Percentiles rank a stretch among this genome's conserved stretches.
phyloP scores from a whole-genome alignment of 805 yeast species.

The Kuraishia capsulata region DNA sequence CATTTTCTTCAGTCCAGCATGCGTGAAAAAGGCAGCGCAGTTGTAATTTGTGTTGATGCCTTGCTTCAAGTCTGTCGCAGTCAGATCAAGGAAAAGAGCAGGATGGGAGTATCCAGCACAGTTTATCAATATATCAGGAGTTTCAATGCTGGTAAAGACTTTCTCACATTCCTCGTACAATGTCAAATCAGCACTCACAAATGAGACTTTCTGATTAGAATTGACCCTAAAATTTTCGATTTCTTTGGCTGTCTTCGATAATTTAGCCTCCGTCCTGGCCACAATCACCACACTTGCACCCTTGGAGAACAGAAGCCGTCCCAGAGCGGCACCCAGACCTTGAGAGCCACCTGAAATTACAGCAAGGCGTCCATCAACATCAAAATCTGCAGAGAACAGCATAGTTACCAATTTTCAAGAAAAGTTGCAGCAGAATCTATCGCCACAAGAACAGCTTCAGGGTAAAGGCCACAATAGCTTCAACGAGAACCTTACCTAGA shows the following conservation, averaged over 20 bases:
- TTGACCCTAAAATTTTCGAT: conserved; percentile 24
- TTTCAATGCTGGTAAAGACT: conserved; percentile 28
- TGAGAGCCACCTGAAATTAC: conserved; percentile 91
- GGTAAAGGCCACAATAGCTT: too few species aligned
- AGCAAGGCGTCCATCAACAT: conserved; percentile 42
- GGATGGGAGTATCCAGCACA: conserved; percentile 88
- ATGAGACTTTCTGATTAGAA: conserved; percentile 25
- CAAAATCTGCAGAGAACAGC: conserved; percentile 13
- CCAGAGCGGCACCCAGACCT: conserved; percentile 82
- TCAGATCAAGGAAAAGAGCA: conserved; percentile 62
- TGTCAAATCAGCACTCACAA: conserved; percentile 59
- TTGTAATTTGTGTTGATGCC: conserved; percentile 67
- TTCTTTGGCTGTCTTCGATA: conserved; percentile 37
- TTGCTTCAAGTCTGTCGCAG: conserved; percentile 42
- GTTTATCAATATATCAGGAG: conserved; percentile 69
- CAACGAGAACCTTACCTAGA: too few species aligned
- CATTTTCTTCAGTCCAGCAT: conserved; percentile 43
- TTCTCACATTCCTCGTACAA: conserved; percentile 37
- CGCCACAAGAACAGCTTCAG: too few species aligned
- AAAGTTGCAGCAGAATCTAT: conserved; percentile 26
- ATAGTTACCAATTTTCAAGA: conserved; percentile 21
- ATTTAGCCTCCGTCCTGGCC: conserved; percentile 62
- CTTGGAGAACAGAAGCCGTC: conserved; percentile 31
- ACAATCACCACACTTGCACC: conserved; percentile 67
- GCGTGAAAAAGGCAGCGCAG: conserved; percentile 65